Conservation (phyloP, 305 asterid genomes). For the Solanum hybrid region DNA sequence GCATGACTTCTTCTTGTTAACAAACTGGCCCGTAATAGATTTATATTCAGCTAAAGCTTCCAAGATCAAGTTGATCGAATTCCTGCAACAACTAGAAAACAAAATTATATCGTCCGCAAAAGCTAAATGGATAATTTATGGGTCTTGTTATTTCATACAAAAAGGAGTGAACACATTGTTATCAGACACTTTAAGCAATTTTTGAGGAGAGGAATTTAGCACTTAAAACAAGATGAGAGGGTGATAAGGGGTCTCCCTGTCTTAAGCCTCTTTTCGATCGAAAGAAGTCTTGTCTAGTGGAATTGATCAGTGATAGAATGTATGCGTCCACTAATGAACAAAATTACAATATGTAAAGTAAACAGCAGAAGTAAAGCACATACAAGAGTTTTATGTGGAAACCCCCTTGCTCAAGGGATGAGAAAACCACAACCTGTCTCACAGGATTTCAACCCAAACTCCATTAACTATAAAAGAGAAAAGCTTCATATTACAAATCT, state of each 20-base stretch:
- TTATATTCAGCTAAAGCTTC: not conserved
- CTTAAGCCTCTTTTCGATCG: not conserved
- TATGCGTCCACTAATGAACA: not conserved
- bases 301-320: not conserved
- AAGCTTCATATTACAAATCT: not conserved
- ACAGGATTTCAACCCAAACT: not conserved
- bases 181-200: not conserved
- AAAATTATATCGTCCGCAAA: too few relatives aligned
- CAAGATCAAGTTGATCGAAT: not conserved
- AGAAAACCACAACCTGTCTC: not conserved
- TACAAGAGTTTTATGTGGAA: too few relatives aligned
- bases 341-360: not conserved
- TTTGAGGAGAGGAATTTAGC: not conserved
- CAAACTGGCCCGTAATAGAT: too few relatives aligned
- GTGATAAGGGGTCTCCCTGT: too few relatives aligned
- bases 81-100: too few relatives aligned
- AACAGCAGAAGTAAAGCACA: not conserved
- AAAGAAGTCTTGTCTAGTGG: not conserved
- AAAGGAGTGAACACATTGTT: not conserved
- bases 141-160: not conserved
- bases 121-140: too few relatives aligned
- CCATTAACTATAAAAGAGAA: not conserved
- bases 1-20: too few relatives aligned
- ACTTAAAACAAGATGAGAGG: not conserved
- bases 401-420: not conserved